These are phyloP conservation scores for Neurospora sp. DNA, from an alignment of 495 filamentous ascomycete species.

Conservation along the genomic window DNA sequence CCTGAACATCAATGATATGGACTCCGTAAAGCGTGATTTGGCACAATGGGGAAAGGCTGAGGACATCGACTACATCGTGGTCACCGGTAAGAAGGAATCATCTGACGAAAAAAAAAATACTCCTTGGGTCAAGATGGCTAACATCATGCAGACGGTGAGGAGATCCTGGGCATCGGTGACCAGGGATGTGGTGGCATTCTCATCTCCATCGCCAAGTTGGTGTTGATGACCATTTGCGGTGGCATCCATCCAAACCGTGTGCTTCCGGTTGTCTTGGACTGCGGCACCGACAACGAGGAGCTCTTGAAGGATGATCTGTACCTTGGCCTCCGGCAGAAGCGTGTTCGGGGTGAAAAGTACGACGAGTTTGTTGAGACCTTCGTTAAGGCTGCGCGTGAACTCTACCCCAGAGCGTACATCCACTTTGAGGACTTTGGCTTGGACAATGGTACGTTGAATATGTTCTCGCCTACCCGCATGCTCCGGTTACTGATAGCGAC, in stretches of 20 bases:
- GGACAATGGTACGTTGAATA: slow-evolving; percentile 31
- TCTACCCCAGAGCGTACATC: slow-evolving; percentile 72
- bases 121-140: background rate
- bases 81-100: slow-evolving; percentile 46
- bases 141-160: slow-evolving; percentile 26
- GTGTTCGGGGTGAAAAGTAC: slow-evolving; percentile 63
- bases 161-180: slow-evolving; percentile 85
- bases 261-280: slow-evolving; percentile 77
- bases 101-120: too few relatives aligned
- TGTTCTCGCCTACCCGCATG: background rate
- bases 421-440: slow-evolving; percentile 66
- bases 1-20: slow-evolving; percentile 47
- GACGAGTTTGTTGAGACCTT: slow-evolving; percentile 71
- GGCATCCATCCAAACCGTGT: slow-evolving; percentile 75
- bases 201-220: slow-evolving; percentile 76
- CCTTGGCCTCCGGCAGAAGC: slow-evolving; percentile 58
- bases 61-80: slow-evolving; percentile 83
- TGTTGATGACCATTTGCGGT: slow-evolving; percentile 72
- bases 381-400: slow-evolving; percentile 52
- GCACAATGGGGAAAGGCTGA: slow-evolving; percentile 56
- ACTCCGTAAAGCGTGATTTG: slow-evolving; percentile 52
- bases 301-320: slow-evolving; percentile 75
- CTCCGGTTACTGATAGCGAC: background rate
- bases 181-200: slow-evolving; percentile 84
- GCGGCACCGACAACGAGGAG: slow-evolving; percentile 72